Conservation (phyloP, 805 yeast species). For the Pichia kluyveri region DNA sequence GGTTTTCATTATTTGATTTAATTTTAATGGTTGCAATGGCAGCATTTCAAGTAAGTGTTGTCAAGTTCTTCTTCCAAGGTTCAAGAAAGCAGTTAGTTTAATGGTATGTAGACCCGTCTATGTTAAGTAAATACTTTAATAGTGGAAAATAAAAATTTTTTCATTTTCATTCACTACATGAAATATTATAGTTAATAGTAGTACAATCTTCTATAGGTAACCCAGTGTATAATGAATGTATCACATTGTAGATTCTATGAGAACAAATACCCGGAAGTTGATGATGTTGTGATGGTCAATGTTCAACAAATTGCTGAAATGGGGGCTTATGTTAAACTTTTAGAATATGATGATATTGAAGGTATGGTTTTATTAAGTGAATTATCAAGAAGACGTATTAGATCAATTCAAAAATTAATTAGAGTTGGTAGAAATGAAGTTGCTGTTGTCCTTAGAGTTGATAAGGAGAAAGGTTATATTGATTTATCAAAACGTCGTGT, state of each 20-base stretch:
- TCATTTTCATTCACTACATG: neutral
- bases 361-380: slow-evolving; percentile 97
- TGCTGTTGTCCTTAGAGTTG: slow-evolving; percentile 95
- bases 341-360: slow-evolving; percentile 96
- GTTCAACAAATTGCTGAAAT: slow-evolving; percentile 97
- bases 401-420: slow-evolving; percentile 94
- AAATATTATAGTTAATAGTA: no score
- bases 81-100: slow-evolving; percentile 59
- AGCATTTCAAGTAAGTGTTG: slow-evolving; percentile 54
- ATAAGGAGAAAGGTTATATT: slow-evolving; percentile 96
- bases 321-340: slow-evolving; percentile 96
- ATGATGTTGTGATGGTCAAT: slow-evolving; percentile 97
- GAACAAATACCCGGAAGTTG: slow-evolving; percentile 97
- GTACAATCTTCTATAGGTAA: no score
- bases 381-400: slow-evolving; percentile 95
- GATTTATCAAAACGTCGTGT: slow-evolving; percentile 97
- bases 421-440: slow-evolving; percentile 98
- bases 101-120: no score
- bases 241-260: slow-evolving; percentile 95
- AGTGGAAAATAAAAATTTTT: neutral
- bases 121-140: no score
- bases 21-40: slow-evolving; percentile 63
- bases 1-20: slow-evolving; percentile 60
- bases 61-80: slow-evolving; percentile 64
- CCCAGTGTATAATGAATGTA: slow-evolving; percentile 49